Percentiles rank a stretch among this genome's conserved stretches.
Conservation (phyloP, 257 asterid species). For the Osmanthus fragrans region DNA sequence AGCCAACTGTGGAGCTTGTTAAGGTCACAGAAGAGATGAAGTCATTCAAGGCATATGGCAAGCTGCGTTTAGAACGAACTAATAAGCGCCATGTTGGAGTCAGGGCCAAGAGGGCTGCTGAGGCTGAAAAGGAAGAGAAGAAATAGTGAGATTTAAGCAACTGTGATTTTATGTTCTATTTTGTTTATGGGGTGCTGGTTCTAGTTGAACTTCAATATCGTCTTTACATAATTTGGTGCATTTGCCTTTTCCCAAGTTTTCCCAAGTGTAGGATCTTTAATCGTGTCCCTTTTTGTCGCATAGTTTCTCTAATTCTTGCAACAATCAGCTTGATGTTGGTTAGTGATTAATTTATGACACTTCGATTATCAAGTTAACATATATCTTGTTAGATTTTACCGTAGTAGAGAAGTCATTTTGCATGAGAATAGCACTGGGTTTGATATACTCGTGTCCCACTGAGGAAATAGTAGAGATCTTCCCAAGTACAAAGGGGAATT, state of each 20-base stretch:
- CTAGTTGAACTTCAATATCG: constrained; percentile 2
- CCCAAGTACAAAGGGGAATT: too few species aligned
- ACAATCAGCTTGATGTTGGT: background rate
- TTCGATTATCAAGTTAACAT: too few species aligned
- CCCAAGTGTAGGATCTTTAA: background rate
- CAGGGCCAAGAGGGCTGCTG: constrained; percentile 88
- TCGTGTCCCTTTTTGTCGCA: background rate
- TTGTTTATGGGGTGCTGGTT: constrained; percentile 17
- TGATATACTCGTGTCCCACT: too few species aligned
- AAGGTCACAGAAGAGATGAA: constrained; percentile 69
- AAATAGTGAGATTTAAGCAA: constrained; percentile 38
- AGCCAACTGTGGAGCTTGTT: constrained; percentile 64
- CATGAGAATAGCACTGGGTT: too few species aligned
- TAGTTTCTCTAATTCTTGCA: background rate
- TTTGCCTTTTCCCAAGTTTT: background rate
- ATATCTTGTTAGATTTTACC: background rate
- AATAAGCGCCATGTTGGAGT: constrained; percentile 71
- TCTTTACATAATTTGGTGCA: background rate
- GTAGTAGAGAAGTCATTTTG: too few species aligned
- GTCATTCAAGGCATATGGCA: constrained; percentile 71
- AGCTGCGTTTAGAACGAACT: constrained; percentile 70
- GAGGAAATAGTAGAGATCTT: too few species aligned
- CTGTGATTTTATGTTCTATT: constrained; percentile 16
- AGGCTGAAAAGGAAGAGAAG: constrained; percentile 92
- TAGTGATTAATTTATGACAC: background rate